Percentiles rank a stretch among this genome's conserved stretches.
These are phyloP conservation scores for Cystobasidium onofrii DNA, from an alignment of 768 basidiomycete species.

Conservation along the genomic window DNA sequence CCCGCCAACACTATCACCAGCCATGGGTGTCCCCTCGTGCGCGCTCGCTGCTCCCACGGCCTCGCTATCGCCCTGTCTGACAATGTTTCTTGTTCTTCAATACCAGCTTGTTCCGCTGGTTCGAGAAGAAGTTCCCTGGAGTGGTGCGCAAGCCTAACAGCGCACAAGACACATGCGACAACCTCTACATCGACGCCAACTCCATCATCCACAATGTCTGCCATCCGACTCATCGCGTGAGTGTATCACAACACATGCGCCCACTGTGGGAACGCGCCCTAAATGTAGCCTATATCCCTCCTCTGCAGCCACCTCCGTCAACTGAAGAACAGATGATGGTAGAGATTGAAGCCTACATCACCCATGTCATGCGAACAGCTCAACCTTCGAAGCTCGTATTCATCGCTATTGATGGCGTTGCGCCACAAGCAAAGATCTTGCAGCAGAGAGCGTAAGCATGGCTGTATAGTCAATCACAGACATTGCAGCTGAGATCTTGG, in stretches of 20 bases:
- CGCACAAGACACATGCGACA: slow-evolving; percentile 16
- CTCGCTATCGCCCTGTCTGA: not conserved
- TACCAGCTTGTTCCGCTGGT: slow-evolving; percentile 29
- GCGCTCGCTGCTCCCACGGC: not conserved
- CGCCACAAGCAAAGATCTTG: slow-evolving; percentile 27
- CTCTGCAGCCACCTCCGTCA: not conserved
- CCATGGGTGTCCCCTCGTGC: slow-evolving; percentile 24
- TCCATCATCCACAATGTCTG: slow-evolving; percentile 27
- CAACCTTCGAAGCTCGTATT: slow-evolving; percentile 20
- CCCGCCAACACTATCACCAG: not conserved
- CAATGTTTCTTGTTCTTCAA: not conserved
- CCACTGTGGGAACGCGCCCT: too few relatives aligned
- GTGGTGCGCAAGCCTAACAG: slow-evolving; percentile 14
- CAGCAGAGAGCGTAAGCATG: slow-evolving; percentile 18
- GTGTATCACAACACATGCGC: not conserved
- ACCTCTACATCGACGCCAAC: slow-evolving; percentile 30
- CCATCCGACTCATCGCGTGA: slow-evolving; percentile 17
- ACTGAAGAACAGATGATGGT: slow-evolving; percentile 28
- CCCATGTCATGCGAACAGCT: slow-evolving; percentile 21
- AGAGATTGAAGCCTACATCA: slow-evolving; percentile 16
- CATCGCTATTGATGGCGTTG: slow-evolving; percentile 32
- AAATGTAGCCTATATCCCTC: too few relatives aligned
- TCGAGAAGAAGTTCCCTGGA: slow-evolving; percentile 23
- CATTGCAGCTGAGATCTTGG: not conserved
- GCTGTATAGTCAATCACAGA: too few relatives aligned